Evolutionary conservation across 2,329 filamentous ascomycete genomes (phyloP).

Genomic region (Sclerotinia glacialis): DNA sequence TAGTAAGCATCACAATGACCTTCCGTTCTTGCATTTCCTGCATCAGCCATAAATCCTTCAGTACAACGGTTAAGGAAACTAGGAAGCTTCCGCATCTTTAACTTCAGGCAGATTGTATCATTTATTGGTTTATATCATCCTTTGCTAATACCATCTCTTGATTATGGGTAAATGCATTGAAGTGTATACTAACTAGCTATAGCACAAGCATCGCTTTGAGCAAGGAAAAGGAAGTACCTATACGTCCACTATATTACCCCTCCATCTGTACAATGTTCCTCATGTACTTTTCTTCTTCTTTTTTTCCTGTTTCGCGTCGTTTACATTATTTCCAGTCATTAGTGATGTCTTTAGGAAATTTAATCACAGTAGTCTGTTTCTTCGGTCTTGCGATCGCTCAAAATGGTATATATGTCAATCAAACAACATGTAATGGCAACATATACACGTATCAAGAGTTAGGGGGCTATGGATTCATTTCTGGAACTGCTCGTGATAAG

Average conservation of each 20-base stretch:
- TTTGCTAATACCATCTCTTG: not conserved
- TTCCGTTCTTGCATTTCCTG: constrained; percentile 5
- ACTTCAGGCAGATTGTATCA: not conserved
- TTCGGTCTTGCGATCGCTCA: constrained; percentile 19
- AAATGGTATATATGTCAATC: constrained; percentile 23
- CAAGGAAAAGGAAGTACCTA: no score
- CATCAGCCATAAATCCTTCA: constrained; percentile 1
- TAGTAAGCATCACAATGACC: not conserved
- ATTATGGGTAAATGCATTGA: not conserved
- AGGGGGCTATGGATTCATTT: constrained; percentile 63
- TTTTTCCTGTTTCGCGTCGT: not conserved
- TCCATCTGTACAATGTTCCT: constrained; percentile 10
- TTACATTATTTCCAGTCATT: not conserved
- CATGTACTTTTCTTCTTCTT: not conserved
- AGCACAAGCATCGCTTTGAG: not conserved
- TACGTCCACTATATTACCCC: constrained; percentile 1
- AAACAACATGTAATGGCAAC: constrained; percentile 47
- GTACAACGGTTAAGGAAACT: not conserved
- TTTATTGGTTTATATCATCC: not conserved
- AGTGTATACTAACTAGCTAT: not conserved
- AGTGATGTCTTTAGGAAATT: constrained; percentile 25
- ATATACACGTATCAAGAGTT: constrained; percentile 65
- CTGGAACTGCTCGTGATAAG: constrained; percentile 59
- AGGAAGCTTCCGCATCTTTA: constrained; percentile 1
- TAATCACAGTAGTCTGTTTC: constrained; percentile 18